Evolutionary conservation across 2,329 filamentous ascomycete species (phyloP).

Genomic region (Aspergillus phoenicis): DNA sequence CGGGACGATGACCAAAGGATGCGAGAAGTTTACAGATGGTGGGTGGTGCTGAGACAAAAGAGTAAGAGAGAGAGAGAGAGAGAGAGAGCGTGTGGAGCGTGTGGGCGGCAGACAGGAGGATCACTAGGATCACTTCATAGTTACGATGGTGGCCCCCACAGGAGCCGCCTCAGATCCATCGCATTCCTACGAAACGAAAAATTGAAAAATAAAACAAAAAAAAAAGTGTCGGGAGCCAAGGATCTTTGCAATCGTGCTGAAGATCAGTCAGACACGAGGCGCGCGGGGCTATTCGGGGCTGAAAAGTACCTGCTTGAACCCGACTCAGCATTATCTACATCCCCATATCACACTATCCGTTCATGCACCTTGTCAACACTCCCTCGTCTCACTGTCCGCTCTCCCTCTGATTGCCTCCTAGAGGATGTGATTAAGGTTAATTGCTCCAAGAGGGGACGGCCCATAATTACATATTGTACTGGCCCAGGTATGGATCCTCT

Average conservation of each 20-base stretch:
- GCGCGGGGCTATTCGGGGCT: conserved; percentile 10
- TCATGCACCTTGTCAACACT: background rate
- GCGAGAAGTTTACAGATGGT: background rate
- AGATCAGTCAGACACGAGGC: conserved; percentile 10
- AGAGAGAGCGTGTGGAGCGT: conserved; percentile 17
- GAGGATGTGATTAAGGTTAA: conserved; percentile 5
- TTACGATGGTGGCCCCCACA: background rate
- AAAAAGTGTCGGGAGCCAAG: conserved; percentile 2
- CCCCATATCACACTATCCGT: no score
- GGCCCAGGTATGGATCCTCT: background rate
- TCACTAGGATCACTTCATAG: background rate
- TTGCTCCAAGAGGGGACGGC: background rate
- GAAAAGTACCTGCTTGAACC: background rate
- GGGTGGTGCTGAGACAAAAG: background rate
- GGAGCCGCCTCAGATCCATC: conserved; percentile 19
- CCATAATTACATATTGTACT: background rate
- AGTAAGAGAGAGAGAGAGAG: background rate
- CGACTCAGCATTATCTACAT: background rate
- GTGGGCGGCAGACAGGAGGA: background rate
- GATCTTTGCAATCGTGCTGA: background rate
- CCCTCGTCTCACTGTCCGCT: background rate
- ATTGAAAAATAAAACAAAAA: conserved; percentile 7
- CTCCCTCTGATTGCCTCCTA: background rate
- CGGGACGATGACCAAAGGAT: conserved; percentile 1
- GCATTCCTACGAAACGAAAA: conserved; percentile 10